A percentile compares a stretch with the other conserved stretches of the same genome.
These are phyloP conservation scores for Pisolithus tinctorius DNA, from an alignment of 768 basidiomycete species.

Conservation along the genomic window DNA sequence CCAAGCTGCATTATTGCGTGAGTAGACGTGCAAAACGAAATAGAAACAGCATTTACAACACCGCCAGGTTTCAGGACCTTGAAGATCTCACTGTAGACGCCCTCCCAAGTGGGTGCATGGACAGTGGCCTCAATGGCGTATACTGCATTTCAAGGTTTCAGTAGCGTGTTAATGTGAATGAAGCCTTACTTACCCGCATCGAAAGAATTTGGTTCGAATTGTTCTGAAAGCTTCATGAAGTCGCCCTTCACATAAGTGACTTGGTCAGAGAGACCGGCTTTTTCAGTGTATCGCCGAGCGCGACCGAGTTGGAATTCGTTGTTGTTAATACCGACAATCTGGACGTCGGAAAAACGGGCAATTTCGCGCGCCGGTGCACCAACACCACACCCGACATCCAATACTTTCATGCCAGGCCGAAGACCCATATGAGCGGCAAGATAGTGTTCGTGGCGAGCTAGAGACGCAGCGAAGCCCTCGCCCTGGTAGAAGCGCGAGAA, in stretches of 20 bases:
- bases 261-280: slow-evolving; percentile 67
- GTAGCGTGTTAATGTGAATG: background rate
- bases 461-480: slow-evolving; percentile 64
- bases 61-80: slow-evolving; percentile 96
- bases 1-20: slow-evolving; percentile 57
- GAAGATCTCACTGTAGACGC: slow-evolving; percentile 88
- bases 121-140: slow-evolving; percentile 98
- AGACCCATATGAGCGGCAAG: slow-evolving; percentile 82
- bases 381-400: slow-evolving; percentile 97
- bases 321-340: slow-evolving; percentile 88
- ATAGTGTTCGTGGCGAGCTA: slow-evolving; percentile 95
- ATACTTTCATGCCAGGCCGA: slow-evolving; percentile 87
- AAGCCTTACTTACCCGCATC: slow-evolving; percentile 72
- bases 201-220: slow-evolving; percentile 88
- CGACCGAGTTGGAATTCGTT: slow-evolving; percentile 91
- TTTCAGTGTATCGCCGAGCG: slow-evolving; percentile 77
- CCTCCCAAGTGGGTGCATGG: slow-evolving; percentile 93
- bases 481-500: slow-evolving; percentile 97
- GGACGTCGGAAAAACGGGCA: slow-evolving; percentile 79
- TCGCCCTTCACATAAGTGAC: slow-evolving; percentile 87
- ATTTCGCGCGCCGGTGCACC: slow-evolving; percentile 97
- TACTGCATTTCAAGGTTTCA: slow-evolving; percentile 36
- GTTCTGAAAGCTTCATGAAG: slow-evolving; percentile 90
- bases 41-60: slow-evolving; percentile 39
- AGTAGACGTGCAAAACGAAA: background rate